Base-by-base conservation (phyloP, 495 filamentous ascomycete species). In the Aspergillus kassunensis region DNA sequence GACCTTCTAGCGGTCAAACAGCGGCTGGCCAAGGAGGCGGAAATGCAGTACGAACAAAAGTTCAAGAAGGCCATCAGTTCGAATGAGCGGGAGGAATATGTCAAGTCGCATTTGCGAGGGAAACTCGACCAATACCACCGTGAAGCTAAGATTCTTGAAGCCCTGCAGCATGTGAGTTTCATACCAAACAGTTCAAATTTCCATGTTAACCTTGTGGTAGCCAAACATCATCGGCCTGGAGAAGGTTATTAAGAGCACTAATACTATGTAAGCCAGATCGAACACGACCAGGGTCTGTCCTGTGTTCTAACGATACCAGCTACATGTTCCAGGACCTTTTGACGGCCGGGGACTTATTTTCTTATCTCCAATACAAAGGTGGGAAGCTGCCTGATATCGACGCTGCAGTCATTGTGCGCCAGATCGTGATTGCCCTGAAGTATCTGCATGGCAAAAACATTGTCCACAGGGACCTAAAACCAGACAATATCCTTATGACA, bases 381-480 rank as follows among this genome's bases (percentile, higher is more conserved):
- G 69, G 71, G 6, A 59, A 35, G 2, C 67, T 87, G 1, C 40
- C 45, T 11, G 79, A 83, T 34, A 69, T 72, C 3, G 75, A 85
- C 45, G 72, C 75, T 25, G 78, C 78, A 30, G 62, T 78, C 11
- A 77, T 87, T 33, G 65, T 79, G 6, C 74, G 73, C 49, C 85
- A 88, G 55, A 61, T 86, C 12, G 64, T 84, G 3, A 75, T 80
- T 48, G 85, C 81, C 10, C 55, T 87, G 20, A 67, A 80, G 13
- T 84, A 86, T 56, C 59, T 87, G 5, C 84, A 87, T 57, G 63
- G 70, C 9, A 64, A 67, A 6, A 58, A 69, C 4, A 80, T 87
- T 31, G 82, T 79, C 8, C 85, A 88, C 59, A 66, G 85, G 24
- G 85, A 88, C 54, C 64, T 88, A n/a, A 88, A 88, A 59, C 85